phyloP scores from a whole-genome alignment of 257 asterid genomes.

The Cordia subcordata region DNA sequence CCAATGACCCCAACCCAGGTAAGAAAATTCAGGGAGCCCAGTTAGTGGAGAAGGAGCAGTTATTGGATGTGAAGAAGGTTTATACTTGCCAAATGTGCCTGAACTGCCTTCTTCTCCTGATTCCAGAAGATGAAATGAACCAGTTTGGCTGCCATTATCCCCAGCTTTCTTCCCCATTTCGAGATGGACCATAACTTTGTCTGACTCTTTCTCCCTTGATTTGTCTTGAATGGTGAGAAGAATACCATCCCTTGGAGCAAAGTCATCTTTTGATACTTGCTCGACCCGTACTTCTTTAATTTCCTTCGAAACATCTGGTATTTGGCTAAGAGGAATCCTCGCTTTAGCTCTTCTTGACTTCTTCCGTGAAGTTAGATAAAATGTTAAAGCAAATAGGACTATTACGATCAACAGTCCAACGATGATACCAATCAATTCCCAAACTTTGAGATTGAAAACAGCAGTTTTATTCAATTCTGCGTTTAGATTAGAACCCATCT shows the following conservation, averaged over 20 bases:
- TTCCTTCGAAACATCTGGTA: constrained; percentile 78
- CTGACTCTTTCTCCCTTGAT: constrained; percentile 66
- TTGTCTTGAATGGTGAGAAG: constrained; percentile 82
- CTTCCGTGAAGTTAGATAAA: constrained; percentile 51
- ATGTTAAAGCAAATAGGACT: constrained; percentile 54
- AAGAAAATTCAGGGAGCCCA: constrained; percentile 93
- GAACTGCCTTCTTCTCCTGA: constrained; percentile 89
- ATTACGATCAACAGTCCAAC: constrained; percentile 66
- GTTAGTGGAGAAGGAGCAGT: constrained; percentile 80
- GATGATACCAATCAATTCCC: constrained; percentile 85
- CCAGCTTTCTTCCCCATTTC: constrained; percentile 61
- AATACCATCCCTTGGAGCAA: constrained; percentile 65
- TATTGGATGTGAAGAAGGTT: constrained; percentile 50
- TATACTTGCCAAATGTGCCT: constrained; percentile 43
- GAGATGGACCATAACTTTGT: constrained; percentile 67
- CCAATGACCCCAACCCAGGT: constrained; percentile 99
- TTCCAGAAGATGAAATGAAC: constrained; percentile 60
- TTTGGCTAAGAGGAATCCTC: constrained; percentile 55
- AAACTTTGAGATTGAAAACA: constrained; percentile 66
- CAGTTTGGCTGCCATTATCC: constrained; percentile 57
- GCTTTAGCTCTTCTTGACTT: constrained; percentile 21
- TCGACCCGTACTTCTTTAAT: constrained; percentile 88
- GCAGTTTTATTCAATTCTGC: constrained; percentile 54
- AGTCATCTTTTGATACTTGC: constrained; percentile 57
- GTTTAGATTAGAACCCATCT: constrained; percentile 80